Conservation (phyloP, 768 basidiomycete genomes). For the Phanerodontia chrysosporium region DNA sequence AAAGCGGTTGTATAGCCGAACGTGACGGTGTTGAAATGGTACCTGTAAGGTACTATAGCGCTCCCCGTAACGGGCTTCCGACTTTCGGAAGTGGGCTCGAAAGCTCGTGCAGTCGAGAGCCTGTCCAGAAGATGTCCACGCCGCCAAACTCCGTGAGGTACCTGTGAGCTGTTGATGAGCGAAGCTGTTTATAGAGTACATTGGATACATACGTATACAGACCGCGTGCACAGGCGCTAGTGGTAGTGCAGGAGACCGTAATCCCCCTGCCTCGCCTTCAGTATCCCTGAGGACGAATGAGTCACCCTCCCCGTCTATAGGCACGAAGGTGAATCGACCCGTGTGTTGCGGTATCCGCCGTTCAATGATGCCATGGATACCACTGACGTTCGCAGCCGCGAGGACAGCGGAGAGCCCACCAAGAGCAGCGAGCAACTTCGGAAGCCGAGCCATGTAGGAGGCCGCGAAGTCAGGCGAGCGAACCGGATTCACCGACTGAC, state of each 20-base stretch:
- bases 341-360: conserved; percentile 33
- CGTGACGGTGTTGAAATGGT: conserved; percentile 41
- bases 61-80: conserved; percentile 28
- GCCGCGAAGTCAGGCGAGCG: not conserved
- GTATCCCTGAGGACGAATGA: conserved; percentile 31
- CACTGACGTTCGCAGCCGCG: not conserved
- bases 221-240: conserved; percentile 35
- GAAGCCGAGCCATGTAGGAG: not conserved
- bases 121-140: conserved; percentile 42
- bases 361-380: conserved; percentile 20
- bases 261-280: conserved; percentile 17
- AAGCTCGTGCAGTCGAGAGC: conserved; percentile 33
- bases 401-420: not conserved
- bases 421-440: not conserved
- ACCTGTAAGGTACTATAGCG: conserved; percentile 35
- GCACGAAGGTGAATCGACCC: conserved; percentile 28
- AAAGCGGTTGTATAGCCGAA: conserved; percentile 38
- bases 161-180: conserved; percentile 11
- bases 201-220: conserved; percentile 33
- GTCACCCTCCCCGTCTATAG: conserved; percentile 25
- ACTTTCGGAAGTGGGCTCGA: conserved; percentile 27
- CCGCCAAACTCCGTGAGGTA: conserved; percentile 34
- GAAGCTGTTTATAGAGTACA: too few species aligned
- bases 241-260: conserved; percentile 30
- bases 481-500: not conserved